A percentile compares a stretch with the other conserved stretches of the same genome.
Conservation (phyloP, 2,329 filamentous ascomycete species). For the Penicillium sp. region DNA sequence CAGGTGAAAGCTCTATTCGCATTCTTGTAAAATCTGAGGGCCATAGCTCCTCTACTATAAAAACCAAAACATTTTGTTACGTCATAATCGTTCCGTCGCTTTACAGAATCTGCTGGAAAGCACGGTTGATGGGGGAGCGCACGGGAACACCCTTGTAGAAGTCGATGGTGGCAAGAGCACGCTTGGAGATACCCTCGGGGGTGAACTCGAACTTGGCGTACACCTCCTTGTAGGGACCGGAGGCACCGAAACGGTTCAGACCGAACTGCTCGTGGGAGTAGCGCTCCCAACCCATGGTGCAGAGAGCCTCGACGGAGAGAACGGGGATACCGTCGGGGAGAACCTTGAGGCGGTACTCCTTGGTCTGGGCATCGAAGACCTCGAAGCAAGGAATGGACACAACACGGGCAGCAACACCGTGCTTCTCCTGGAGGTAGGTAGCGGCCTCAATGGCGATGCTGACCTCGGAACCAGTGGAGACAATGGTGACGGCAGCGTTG, state of each 20-base stretch:
- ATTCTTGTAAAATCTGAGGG: slow-evolving; percentile 26
- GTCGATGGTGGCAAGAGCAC: slow-evolving; percentile 84
- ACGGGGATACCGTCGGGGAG: slow-evolving; percentile 93
- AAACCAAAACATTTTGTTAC: slow-evolving; percentile 28
- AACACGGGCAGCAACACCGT: slow-evolving; percentile 83
- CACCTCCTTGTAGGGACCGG: slow-evolving; percentile 94
- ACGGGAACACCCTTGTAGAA: slow-evolving; percentile 98
- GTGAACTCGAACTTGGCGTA: slow-evolving; percentile 99
- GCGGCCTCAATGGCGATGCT: slow-evolving; percentile 89
- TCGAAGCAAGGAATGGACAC: slow-evolving; percentile 97
- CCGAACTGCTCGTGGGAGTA: slow-evolving; percentile 99
- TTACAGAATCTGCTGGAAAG: slow-evolving; percentile 96
- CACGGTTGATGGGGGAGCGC: slow-evolving; percentile 93
- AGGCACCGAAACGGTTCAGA: slow-evolving; percentile 98
- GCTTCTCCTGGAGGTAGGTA: slow-evolving; percentile 86
- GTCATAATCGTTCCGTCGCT: slow-evolving; percentile 14
- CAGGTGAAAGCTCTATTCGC: slow-evolving; percentile 23
- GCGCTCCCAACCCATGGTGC: slow-evolving; percentile 97
- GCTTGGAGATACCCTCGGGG: slow-evolving; percentile 93
- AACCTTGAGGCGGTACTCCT: slow-evolving; percentile 92
- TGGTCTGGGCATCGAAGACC: slow-evolving; percentile 89
- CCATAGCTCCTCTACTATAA: slow-evolving; percentile 29
- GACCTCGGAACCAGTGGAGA: slow-evolving; percentile 96
- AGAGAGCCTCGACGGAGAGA: slow-evolving; percentile 94
- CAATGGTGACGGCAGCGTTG: slow-evolving; percentile 81